Percentiles rank a stretch among this genome's conserved stretches.
Evolutionary conservation across 1,139 yeast genomes (phyloP).

Genomic region (Lodderomyces margitis): DNA sequence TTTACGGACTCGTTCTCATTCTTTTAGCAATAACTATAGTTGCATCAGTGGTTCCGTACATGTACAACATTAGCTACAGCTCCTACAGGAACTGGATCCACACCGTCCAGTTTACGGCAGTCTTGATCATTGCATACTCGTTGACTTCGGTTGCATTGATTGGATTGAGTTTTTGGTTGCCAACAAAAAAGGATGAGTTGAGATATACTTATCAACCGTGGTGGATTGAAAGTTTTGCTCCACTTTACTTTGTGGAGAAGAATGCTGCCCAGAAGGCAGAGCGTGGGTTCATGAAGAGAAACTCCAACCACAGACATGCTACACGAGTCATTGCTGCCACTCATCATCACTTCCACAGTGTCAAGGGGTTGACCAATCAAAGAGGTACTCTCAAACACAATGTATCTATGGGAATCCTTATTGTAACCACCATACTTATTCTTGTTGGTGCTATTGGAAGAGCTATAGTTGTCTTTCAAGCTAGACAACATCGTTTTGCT

Average conservation of each 20-base stretch:
- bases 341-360: constrained; percentile 40
- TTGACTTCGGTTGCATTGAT: constrained; percentile 37
- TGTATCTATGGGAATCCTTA: constrained; percentile 31
- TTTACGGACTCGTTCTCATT: constrained; percentile 30
- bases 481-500: constrained; percentile 18
- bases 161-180: constrained; percentile 39
- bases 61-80: constrained; percentile 25
- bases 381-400: constrained; percentile 41
- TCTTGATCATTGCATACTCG: constrained; percentile 34
- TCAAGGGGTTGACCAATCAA: constrained; percentile 40
- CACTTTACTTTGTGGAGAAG: constrained; percentile 39
- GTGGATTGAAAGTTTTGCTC: constrained; percentile 46
- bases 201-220: constrained; percentile 47
- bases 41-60: constrained; percentile 36
- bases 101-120: constrained; percentile 30
- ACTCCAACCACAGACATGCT: constrained; percentile 44
- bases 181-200: constrained; percentile 44
- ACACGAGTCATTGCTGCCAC: constrained; percentile 46
- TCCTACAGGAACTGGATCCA: constrained; percentile 26
- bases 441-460: constrained; percentile 34
- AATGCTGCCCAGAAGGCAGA: constrained; percentile 41
- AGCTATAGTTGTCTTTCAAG: constrained; percentile 34
- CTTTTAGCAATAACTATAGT: constrained; percentile 33
- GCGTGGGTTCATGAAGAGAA: constrained; percentile 42
- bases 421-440: constrained; percentile 34